Evolutionary conservation across 495 filamentous ascomycete genomes (phyloP), one percentile per base, ranked within the genome.

Genomic region (Penicillium maclennaniae): DNA sequence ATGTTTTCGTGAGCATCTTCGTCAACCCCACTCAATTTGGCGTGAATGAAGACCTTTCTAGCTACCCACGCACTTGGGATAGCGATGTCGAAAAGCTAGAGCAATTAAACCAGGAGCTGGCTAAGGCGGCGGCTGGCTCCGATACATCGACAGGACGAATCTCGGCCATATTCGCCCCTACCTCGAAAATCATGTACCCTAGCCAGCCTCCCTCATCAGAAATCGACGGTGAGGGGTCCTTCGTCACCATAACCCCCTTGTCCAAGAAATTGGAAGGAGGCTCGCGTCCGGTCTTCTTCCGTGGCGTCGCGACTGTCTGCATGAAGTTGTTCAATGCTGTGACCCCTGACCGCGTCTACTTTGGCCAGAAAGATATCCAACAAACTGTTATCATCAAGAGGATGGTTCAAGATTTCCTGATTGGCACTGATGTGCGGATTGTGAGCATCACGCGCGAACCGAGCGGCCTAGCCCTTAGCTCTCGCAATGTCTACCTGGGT

Each of bases 11-110:
- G 39, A 87, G 83, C 64, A 86, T 97, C 62, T 98, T 88, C 64
- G 89, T 98, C 60, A 98, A 98, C 66, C 93, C 93, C 7, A 92
- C 95, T 1, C 93, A 97, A 74, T 98, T 98, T 65, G 92, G 92
- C 6, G 77, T 92, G 12, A 84, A 83, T 47, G 93, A 98, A 66
- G 93, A 98, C 60, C 74, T 98, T 9, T 80, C 76, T 28, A 87
- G 79, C 51, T 98, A 98, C 63, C 93, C 93, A 0, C 84, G 88
- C n/a, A 97, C 90, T 4, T 95, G 91, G 87, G 83, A 86, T 19
- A 70, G 77, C 19, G 93, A 98, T 67, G 67, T 85, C 6, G 74
- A 72, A 21, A 80, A 81, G 49, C 69, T 98, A 16, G 75, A 83
- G 17, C 59, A 70, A 16, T 72, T 98, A 9, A 87, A 96, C 61